Conservation (phyloP, 1,284 basidiomycete genomes). For the Ustilago loliicola region DNA sequence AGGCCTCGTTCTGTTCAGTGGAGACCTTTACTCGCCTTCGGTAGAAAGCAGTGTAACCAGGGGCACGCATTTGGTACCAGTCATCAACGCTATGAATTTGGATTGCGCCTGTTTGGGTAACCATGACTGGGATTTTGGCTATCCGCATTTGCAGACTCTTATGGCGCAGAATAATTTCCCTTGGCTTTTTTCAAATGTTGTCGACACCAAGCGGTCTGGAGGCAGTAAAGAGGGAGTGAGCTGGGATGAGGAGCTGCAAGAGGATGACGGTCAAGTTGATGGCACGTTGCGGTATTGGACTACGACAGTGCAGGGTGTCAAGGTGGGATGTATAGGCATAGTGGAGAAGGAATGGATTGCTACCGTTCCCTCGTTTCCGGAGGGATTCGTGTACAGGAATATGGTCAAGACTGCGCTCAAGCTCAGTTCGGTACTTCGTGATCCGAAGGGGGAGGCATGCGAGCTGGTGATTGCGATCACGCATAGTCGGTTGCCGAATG, state of each 20-base stretch:
- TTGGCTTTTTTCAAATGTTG: constrained; percentile 50
- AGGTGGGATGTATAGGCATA: constrained; percentile 83
- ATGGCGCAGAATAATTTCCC: constrained; percentile 43
- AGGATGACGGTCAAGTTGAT: constrained; percentile 66
- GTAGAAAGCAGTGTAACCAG: constrained; percentile 88
- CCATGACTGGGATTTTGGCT: constrained; percentile 62
- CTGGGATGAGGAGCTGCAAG: constrained; percentile 74
- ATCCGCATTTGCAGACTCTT: constrained; percentile 40
- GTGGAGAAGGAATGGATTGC: constrained; percentile 89
- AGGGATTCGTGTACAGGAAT: constrained; percentile 74
- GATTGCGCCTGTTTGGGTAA: constrained; percentile 75
- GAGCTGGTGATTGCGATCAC: constrained; percentile 80
- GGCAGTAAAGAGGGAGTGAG: constrained; percentile 11
- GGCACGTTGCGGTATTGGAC: constrained; percentile 73
- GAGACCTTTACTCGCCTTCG: constrained; percentile 81
- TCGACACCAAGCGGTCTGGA: constrained; percentile 68
- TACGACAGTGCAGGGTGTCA: constrained; percentile 78
- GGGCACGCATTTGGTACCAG: constrained; percentile 87
- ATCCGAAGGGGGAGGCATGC: constrained; percentile 79
- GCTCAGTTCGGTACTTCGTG: constrained; percentile 80
- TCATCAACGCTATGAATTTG: constrained; percentile 54
- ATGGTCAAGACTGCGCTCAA: constrained; percentile 55
- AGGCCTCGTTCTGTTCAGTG: constrained; percentile 87
- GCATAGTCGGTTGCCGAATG: constrained; percentile 80
- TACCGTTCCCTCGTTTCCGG: constrained; percentile 85